Conservation (phyloP, 495 filamentous ascomycete genomes). For the Aspergillus bertholletiae region DNA sequence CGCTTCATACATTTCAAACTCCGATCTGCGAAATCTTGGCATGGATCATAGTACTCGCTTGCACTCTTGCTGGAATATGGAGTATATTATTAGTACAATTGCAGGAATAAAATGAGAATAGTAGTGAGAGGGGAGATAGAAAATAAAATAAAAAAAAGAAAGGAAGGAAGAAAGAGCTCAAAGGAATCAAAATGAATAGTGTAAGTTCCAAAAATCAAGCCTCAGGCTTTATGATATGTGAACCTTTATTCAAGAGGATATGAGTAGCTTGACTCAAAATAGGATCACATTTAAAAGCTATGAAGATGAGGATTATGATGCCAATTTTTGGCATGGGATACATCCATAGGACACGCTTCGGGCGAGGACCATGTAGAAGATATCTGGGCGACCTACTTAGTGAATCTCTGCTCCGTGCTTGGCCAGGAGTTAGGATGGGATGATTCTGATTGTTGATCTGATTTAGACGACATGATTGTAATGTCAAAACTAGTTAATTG, state of each 20-base stretch:
- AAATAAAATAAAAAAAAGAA: no score
- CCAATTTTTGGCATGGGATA: no score
- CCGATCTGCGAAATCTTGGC: constrained; percentile 84
- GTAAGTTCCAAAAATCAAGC: no score
- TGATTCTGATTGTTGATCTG: constrained; percentile 9
- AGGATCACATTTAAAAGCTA: no score
- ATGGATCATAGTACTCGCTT: constrained; percentile 90
- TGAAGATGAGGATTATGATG: neutral
- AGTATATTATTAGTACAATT: constrained; percentile 12
- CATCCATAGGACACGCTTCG: neutral
- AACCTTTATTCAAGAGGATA: no score
- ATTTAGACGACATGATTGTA: constrained; percentile 14
- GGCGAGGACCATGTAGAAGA: neutral
- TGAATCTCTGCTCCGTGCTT: constrained; percentile 37
- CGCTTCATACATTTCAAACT: constrained; percentile 84
- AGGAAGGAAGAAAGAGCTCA: neutral
- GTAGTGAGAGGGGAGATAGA: no score
- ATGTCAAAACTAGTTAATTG: neutral
- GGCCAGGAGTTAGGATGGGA: constrained; percentile 33
- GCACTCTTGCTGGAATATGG: constrained; percentile 60
- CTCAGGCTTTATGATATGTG: neutral
- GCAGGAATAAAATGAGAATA: neutral
- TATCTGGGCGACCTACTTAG: constrained; percentile 28
- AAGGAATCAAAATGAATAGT: neutral
- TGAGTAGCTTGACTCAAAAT: no score